Base-by-base conservation (phyloP, 2,329 filamentous ascomycete species). In the Lecanosticta acicola region DNA sequence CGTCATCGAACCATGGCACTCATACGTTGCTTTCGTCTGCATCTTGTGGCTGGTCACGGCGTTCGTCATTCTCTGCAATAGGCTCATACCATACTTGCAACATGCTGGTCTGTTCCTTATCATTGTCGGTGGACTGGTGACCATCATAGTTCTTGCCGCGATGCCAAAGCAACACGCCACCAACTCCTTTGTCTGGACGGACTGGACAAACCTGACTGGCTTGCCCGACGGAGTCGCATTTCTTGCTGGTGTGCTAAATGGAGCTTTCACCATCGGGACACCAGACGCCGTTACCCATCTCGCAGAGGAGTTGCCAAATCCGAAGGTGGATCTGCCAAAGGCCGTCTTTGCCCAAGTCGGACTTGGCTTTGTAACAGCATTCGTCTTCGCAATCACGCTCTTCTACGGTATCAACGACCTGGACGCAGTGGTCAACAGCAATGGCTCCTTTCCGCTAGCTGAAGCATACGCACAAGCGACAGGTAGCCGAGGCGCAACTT, bases 1-100 rank as follows among this genome's bases (percentile, higher is more conserved):
- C 44, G 63, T 64, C 9, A 65, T 71, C 13, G 51, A 77, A 49
- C 56, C 73, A 24, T 83, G 79, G 79, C 76, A 81, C 48, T 71
- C 78, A 26, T 83, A 81, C 57, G 60, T 83, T 32, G 70, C 74
- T 34, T 81, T 79, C 56, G 57, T 83, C 40, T 61, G 75, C 32
- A 71, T 79, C 46, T 71, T 77, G 7, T 80, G 77, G 76, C 46
- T 76, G 3, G 73, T 71, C 46, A 73, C 74, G 40, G 57, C 60
- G 32, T 69, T 76, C 46, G 71, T 80, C 45, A 68, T 82, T 14
- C 77, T 81, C 51, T 73, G 72, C 59, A 82, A 83, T 60, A 65
- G 72, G 21, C 66, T 75, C 7, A 63, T 76, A n/a, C 68, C 71
- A 10, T 59, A 66, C 20, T 72, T 80, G 16, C 72, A 77, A 42